These are phyloP conservation scores for Rosa lucieae DNA, from an alignment of 306 rosid genomes.

Conservation along the genomic window DNA sequence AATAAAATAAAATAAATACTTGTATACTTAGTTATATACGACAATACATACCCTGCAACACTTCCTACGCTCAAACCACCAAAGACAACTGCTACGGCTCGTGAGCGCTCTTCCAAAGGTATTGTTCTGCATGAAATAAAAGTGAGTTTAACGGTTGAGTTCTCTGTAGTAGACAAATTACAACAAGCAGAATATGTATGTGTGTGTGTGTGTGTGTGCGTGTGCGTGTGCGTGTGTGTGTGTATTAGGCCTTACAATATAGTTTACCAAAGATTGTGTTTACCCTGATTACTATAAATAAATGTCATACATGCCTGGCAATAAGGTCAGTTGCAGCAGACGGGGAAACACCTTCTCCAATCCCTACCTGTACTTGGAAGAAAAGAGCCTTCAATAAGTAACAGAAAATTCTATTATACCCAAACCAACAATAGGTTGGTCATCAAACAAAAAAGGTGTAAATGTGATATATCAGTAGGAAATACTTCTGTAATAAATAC, in stretches of 20 bases:
- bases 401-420: conserved; percentile 15
- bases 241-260: conserved; percentile 10
- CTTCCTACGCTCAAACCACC: conserved; percentile 99
- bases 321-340: conserved; percentile 97
- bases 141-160: neutral
- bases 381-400: conserved; percentile 25
- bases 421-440: conserved; percentile 10
- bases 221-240: no score
- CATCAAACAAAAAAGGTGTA: conserved; percentile 11
- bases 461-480: conserved; percentile 14
- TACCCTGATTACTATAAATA: conserved; percentile 9
- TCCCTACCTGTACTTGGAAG: conserved; percentile 73
- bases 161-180: neutral
- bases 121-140: conserved; percentile 59
- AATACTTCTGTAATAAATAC: conserved; percentile 4
- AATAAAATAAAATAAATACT: neutral
- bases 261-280: conserved; percentile 18
- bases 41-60: conserved; percentile 74
- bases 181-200: neutral
- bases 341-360: conserved; percentile 99
- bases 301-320: conserved; percentile 83
- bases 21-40: conserved; percentile 4
- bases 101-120: conserved; percentile 94
- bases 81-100: conserved; percentile 95
- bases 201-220: no score